These are phyloP conservation scores for Solanum aculeatissimum DNA, from an alignment of 305 asterid species.

Conservation along the genomic window DNA sequence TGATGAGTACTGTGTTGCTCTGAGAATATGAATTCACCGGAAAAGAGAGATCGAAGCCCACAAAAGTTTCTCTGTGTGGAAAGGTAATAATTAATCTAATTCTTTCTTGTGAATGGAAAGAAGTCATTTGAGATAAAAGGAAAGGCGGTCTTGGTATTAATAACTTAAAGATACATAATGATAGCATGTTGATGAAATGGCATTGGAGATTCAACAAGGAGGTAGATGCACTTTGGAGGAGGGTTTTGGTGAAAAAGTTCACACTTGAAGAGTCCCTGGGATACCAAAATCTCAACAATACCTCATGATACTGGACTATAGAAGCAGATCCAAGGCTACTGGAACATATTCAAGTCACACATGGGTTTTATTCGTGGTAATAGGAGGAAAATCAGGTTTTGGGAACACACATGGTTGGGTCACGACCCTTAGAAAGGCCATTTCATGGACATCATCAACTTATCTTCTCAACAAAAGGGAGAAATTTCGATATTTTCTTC, in stretches of 20 bases:
- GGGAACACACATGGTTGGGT: neutral
- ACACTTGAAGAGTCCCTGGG: neutral
- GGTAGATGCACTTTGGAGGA: neutral
- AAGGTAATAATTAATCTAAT: neutral
- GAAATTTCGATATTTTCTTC: neutral
- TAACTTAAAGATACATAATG: neutral
- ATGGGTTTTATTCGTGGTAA: neutral
- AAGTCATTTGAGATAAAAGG: neutral
- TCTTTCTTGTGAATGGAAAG: neutral
- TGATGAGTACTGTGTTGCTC: too few relatives aligned
- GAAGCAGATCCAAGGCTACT: neutral
- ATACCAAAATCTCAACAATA: neutral
- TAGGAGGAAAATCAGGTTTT: neutral
- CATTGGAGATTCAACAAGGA: neutral
- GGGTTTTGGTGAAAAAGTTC: neutral
- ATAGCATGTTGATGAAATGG: neutral
- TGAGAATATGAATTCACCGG: too few relatives aligned
- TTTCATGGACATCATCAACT: neutral
- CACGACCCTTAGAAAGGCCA: neutral
- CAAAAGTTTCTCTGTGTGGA: neutral
- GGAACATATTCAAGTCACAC: neutral
- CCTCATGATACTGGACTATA: neutral
- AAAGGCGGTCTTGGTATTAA: neutral
- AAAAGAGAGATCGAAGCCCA: too few relatives aligned
- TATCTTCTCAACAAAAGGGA: neutral